Base-by-base conservation (phyloP, 257 asterid genomes). In the Salvia miltiorrhiza region DNA sequence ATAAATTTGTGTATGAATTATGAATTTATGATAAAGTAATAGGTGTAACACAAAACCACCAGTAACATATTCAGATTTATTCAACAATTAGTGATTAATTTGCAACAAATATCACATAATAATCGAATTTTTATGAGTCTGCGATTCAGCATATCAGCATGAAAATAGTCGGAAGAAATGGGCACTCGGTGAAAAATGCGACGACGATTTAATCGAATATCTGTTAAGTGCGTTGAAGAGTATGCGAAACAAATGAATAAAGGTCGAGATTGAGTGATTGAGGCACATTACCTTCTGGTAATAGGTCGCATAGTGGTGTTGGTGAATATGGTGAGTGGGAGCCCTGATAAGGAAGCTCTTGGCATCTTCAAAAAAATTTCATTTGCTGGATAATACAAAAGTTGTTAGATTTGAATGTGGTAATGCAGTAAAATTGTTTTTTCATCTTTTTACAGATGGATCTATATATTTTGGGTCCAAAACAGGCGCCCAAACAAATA, bases 201-300 rank as follows among this genome's bases (percentile, higher is more conserved):
- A 45, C 19, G 5, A 28, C 12, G 23, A 61, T 6, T 37, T 20
- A 26, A 41, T 45, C 19, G 43, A 65, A 41, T 49, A 12, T 35
- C 17, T 30, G 50, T 3, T 12, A 14, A 17, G 44, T 16, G 17
- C 1, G 41, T 28, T 33, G 30, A 68, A 0, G 39, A 5, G 14
- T 19, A 68, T 0, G 20, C 7, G 30, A n/a, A 60, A 35, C n/a
- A n/a, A n/a, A n/a, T n/a, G n/a, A n/a, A n/a, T n/a, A n/a, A n/a
- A n/a, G n/a, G n/a, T n/a, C n/a, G 39, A 39, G 1, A 23, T 30
- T 32, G 9, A 49, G 48, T 49, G 39, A 63, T 21, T 28, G 65
- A 47, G 9, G 28, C 55, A 47, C 19, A 1, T n/a, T 49, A 78
- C 82, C 82, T 78, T 68, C 61, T 53, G 39, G 49, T 21, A 41